A percentile compares a stretch with the other conserved stretches of the same genome.
These are phyloP conservation scores for Clohesyomyces aquaticus DNA, from an alignment of 495 filamentous ascomycete species.

Conservation along the genomic window DNA sequence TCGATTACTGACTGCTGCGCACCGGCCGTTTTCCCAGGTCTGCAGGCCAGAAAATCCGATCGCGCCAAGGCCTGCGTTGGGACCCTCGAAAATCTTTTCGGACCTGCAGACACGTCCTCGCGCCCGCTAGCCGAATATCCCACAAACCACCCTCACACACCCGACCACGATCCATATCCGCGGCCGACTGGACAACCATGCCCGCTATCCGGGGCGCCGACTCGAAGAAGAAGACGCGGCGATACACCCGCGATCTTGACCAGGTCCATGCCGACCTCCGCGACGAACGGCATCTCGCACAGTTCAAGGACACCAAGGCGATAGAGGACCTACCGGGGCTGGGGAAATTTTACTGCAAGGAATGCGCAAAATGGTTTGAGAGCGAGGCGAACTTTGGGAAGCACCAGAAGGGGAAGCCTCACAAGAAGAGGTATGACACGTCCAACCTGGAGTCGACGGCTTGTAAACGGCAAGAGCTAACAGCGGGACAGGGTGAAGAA, in stretches of 20 bases:
- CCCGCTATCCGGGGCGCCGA: conserved; percentile 49
- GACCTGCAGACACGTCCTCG: conserved; percentile 30
- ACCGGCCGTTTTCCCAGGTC: conserved; percentile 4
- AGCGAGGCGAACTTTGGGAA: conserved; percentile 73
- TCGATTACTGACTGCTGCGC: background rate
- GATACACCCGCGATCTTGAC: conserved; percentile 72
- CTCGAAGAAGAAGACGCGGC: conserved; percentile 62
- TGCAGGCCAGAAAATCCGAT: conserved; percentile 23
- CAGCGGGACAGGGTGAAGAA: conserved; percentile 64
- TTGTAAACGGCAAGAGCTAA: conserved; percentile 7
- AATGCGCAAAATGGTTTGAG: conserved; percentile 97
- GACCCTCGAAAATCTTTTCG: conserved; percentile 21
- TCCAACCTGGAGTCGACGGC: conserved; percentile 19
- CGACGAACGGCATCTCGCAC: conserved; percentile 73
- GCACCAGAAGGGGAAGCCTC: conserved; percentile 85
- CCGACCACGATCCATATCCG: conserved; percentile 22
- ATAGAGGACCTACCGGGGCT: conserved; percentile 84
- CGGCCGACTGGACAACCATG: conserved; percentile 41
- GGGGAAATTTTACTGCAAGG: conserved; percentile 83
- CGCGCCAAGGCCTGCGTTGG: conserved; percentile 16
- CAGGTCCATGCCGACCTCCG: conserved; percentile 81
- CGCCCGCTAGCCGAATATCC: conserved; percentile 28
- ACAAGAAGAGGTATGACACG: conserved; percentile 75
- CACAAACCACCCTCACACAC: conserved; percentile 7
- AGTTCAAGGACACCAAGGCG: conserved; percentile 77